Percentiles rank a stretch among this genome's conserved stretches.
Evolutionary conservation across 768 basidiomycete genomes (phyloP).

Genomic region (Phylloporus sp.): DNA sequence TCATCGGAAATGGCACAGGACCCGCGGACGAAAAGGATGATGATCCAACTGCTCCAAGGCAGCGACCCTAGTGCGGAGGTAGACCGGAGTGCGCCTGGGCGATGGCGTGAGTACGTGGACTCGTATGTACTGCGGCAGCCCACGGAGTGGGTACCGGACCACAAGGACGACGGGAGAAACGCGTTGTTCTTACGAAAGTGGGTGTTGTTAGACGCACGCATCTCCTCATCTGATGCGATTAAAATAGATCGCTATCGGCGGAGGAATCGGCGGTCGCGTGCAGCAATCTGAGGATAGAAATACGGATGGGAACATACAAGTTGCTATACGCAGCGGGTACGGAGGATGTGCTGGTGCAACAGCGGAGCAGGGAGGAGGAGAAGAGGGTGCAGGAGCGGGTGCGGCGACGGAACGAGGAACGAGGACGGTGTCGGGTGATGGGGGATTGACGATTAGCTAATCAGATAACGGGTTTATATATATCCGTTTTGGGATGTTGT

Average conservation of each 20-base stretch:
- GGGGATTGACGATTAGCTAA: slow-evolving; percentile 12
- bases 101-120: slow-evolving; percentile 75
- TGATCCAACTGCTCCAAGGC: slow-evolving; percentile 54
- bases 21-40: slow-evolving; percentile 49
- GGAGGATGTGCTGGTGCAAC: slow-evolving; percentile 54
- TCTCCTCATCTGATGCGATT: slow-evolving; percentile 30
- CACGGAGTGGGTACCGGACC: slow-evolving; percentile 64
- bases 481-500: slow-evolving; percentile 4
- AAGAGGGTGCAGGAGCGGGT: slow-evolving; percentile 37
- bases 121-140: slow-evolving; percentile 67
- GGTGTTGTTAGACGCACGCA: slow-evolving; percentile 19
- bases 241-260: slow-evolving; percentile 49
- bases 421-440: slow-evolving; percentile 42
- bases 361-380: slow-evolving; percentile 32
- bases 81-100: slow-evolving; percentile 44
- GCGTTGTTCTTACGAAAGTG: slow-evolving; percentile 59
- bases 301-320: slow-evolving; percentile 61
- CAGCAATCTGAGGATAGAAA: slow-evolving; percentile 41
- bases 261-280: slow-evolving; percentile 24
- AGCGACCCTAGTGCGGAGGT: slow-evolving; percentile 65
- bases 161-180: slow-evolving; percentile 33
- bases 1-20: slow-evolving; percentile 41
- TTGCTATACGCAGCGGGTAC: slow-evolving; percentile 61
- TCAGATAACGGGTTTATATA: not conserved
- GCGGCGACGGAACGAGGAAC: slow-evolving; percentile 51